Evolutionary conservation across 164 flowering plant species (phyloP).

Genomic region (Brasenia schreberi): DNA sequence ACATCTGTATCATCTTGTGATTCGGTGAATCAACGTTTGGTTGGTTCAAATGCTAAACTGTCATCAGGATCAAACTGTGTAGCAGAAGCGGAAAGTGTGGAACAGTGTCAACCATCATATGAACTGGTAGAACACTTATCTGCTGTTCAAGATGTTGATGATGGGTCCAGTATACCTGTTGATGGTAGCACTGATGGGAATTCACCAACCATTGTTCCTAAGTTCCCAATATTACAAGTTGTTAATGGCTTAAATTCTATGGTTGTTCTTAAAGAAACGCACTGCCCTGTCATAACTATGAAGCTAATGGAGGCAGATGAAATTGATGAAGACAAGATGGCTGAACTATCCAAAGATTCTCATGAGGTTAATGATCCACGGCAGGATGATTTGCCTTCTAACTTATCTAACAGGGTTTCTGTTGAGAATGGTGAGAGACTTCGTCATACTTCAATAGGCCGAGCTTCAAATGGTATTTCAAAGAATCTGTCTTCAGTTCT

Average conservation of each 20-base stretch:
- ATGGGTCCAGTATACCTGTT: not conserved
- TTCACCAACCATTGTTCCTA: not conserved
- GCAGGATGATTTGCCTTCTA: not conserved
- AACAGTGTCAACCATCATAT: not conserved
- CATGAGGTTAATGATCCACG: not conserved
- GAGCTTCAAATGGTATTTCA: not conserved
- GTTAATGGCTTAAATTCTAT: not conserved
- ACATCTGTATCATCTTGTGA: not conserved
- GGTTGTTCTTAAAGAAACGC: not conserved
- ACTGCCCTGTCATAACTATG: not conserved
- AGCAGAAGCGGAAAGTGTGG: not conserved
- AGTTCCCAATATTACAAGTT: not conserved
- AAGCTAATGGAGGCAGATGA: not conserved
- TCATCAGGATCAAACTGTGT: not conserved
- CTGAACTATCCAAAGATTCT: not conserved
- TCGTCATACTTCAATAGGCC: not conserved
- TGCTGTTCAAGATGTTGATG: not conserved
- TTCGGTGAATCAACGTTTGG: not conserved
- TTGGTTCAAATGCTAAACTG: not conserved
- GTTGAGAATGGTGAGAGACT: not conserved
- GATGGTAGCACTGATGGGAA: not conserved
- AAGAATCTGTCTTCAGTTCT: not conserved
- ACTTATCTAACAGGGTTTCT: not conserved
- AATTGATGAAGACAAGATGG: not conserved
- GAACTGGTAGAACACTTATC: not conserved